These are phyloP conservation scores for Aspergillus tamarii DNA, from an alignment of 2,329 filamentous ascomycete genomes.

Conservation along the genomic window DNA sequence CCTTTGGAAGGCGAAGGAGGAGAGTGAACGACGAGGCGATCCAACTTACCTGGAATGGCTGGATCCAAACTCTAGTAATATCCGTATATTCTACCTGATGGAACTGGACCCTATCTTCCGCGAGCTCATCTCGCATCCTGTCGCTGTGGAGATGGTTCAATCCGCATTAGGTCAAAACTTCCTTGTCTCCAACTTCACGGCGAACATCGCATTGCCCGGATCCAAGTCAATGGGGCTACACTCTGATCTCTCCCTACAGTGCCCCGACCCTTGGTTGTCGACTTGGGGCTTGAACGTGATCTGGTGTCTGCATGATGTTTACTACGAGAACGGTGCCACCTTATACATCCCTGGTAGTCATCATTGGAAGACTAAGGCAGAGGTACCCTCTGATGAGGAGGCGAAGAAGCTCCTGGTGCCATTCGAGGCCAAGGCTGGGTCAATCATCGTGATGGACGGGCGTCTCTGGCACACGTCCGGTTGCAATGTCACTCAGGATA, in stretches of 20 bases:
- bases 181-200: constrained; percentile 9
- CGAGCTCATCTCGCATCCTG: constrained; percentile 8
- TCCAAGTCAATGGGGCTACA: constrained; percentile 7
- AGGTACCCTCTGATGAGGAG: neutral
- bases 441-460: constrained; percentile 8
- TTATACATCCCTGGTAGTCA: constrained; percentile 6
- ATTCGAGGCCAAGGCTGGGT: constrained; percentile 9
- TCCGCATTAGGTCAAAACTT: constrained; percentile 9
- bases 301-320: constrained; percentile 4
- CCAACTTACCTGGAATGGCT: constrained; percentile 2
- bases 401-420: constrained; percentile 1
- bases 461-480: constrained; percentile 6
- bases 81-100: constrained; percentile 8
- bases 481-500: constrained; percentile 3
- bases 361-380: neutral
- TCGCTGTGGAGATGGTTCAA: constrained; percentile 7
- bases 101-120: constrained; percentile 10
- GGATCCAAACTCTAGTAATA: constrained; percentile 8
- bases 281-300: constrained; percentile 6
- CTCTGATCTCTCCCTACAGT: constrained; percentile 3
- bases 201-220: constrained; percentile 6
- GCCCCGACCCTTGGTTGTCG: constrained; percentile 7
- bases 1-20: constrained; percentile 5
- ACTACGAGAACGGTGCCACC: constrained; percentile 6
- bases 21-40: constrained; percentile 4